phyloP scores from a whole-genome alignment of 208 protist genomes.

The Porcisia hertigi region DNA sequence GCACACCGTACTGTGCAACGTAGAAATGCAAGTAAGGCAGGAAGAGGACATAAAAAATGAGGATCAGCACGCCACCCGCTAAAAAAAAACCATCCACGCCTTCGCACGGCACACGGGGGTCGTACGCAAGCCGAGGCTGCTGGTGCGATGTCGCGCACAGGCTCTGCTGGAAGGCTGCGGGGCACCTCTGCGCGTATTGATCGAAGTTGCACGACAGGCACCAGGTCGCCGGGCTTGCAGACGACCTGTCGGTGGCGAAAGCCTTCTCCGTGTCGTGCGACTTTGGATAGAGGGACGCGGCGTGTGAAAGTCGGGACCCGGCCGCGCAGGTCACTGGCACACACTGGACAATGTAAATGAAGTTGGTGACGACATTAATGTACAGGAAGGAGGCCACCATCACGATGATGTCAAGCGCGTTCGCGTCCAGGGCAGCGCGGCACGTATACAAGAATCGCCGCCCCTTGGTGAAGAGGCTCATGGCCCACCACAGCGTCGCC shows the following conservation, averaged over 20 bases:
- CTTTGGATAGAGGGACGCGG: slow-evolving; percentile 42
- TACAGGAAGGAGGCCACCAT: slow-evolving; percentile 54
- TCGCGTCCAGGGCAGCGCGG: slow-evolving; percentile 8
- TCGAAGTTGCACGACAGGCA: slow-evolving; percentile 57
- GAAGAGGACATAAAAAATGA: slow-evolving; percentile 44
- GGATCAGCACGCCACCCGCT: slow-evolving; percentile 37
- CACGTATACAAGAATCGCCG: slow-evolving; percentile 32
- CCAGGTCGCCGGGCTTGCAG: not conserved
- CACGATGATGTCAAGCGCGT: slow-evolving; percentile 40
- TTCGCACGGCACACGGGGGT: slow-evolving; percentile 50
- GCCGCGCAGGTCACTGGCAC: slow-evolving; percentile 34
- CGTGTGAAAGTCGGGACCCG: slow-evolving; percentile 30
- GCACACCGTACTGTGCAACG: slow-evolving; percentile 46
- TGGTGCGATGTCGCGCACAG: slow-evolving; percentile 31
- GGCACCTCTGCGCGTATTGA: slow-evolving; percentile 51
- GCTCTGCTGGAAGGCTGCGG: slow-evolving; percentile 20
- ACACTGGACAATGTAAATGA: slow-evolving; percentile 67
- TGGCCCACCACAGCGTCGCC: slow-evolving; percentile 39
- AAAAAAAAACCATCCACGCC: slow-evolving; percentile 46
- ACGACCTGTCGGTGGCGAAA: not conserved
- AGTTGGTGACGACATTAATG: slow-evolving; percentile 58
- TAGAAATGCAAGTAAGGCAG: slow-evolving; percentile 60
- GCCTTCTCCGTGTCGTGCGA: not conserved
- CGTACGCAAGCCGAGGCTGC: slow-evolving; percentile 52
- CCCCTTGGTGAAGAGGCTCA: slow-evolving; percentile 40